Evolutionary conservation across 345 rosid species (phyloP).

Genomic region (Heritiera fomes): DNA sequence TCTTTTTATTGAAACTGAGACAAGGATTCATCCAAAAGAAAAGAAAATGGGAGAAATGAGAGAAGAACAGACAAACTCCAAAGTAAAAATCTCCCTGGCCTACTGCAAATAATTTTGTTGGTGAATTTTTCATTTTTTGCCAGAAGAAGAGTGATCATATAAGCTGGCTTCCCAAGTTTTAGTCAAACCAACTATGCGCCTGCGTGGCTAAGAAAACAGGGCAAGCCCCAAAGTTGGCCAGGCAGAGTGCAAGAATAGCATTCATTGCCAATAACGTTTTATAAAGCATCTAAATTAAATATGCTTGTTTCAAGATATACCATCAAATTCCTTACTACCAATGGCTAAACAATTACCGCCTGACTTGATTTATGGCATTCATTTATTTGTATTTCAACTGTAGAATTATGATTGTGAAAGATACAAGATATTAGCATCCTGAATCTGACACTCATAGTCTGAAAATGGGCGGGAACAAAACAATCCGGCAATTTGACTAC

Average conservation of each 20-base stretch:
- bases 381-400: not conserved
- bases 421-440: not conserved
- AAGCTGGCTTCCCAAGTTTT: not conserved
- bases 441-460: not conserved
- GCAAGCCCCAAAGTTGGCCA: not conserved
- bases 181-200: not conserved
- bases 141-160: not conserved
- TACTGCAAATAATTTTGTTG: not conserved
- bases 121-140: not conserved
- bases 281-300: not conserved
- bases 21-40: not conserved
- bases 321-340: not conserved
- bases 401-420: not conserved
- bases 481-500: too few species aligned
- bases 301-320: not conserved
- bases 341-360: not conserved
- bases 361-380: not conserved
- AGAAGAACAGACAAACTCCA: not conserved
- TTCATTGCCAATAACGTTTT: not conserved
- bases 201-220: not conserved
- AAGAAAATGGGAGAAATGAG: not conserved
- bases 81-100: not conserved
- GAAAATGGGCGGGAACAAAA: too few species aligned
- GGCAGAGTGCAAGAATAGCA: not conserved
- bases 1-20: not conserved